Percentiles rank a stretch among this genome's conserved stretches.
Conservation (phyloP, 805 yeast species). For the Scheffersomyces coipomensis region DNA sequence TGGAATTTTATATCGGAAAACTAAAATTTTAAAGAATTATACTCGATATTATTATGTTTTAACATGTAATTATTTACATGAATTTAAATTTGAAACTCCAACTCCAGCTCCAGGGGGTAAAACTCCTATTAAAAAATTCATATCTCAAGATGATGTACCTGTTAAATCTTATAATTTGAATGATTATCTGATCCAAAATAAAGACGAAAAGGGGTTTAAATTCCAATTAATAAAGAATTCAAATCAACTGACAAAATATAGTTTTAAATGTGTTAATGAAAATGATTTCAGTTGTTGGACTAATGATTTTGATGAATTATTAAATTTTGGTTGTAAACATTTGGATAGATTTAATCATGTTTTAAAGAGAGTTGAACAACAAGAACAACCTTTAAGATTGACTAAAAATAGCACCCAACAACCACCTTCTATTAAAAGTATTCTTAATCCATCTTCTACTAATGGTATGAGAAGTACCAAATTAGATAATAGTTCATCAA, state of each 20-base stretch:
- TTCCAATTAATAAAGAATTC: conserved; percentile 29
- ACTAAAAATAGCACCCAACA: not conserved
- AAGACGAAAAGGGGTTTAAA: conserved; percentile 32
- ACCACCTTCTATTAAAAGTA: too few relatives aligned
- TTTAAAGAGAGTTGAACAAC: conserved; percentile 37
- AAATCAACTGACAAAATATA: conserved; percentile 26
- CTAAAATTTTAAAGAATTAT: conserved; percentile 40
- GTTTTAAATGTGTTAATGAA: conserved; percentile 44
- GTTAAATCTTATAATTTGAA: conserved; percentile 41
- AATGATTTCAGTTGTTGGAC: conserved; percentile 53
- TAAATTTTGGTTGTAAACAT: conserved; percentile 43
- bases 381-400: too few relatives aligned
- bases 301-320: conserved; percentile 52
- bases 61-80: conserved; percentile 44
- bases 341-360: conserved; percentile 49
- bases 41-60: conserved; percentile 35
- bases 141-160: conserved; percentile 40
- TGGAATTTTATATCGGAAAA: conserved; percentile 40
- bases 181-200: conserved; percentile 29
- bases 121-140: conserved; percentile 38
- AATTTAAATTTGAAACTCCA: conserved; percentile 35
- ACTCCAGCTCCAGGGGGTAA: conserved; percentile 18
- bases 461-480: too few relatives aligned
- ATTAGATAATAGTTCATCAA: not conserved
- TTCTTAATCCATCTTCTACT: too few relatives aligned